These are phyloP conservation scores for Trypanosomatidae sp. DNA, from an alignment of 208 protist genomes.

Conservation along the genomic window DNA sequence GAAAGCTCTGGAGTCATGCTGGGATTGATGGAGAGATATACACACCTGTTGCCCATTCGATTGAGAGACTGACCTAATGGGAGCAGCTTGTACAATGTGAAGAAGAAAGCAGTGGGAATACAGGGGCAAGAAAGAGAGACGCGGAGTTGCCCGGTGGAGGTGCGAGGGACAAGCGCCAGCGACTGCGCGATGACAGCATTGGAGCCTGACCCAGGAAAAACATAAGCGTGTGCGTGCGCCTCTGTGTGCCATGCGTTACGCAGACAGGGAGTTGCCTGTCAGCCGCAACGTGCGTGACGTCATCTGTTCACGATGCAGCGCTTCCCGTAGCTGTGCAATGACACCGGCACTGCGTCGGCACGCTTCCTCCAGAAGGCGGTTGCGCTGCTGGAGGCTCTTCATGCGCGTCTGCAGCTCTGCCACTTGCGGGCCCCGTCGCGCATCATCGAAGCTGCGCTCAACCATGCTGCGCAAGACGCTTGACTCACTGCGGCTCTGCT, in stretches of 20 bases:
- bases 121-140: slow-evolving; percentile 3
- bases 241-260: neutral
- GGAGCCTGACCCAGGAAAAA: neutral
- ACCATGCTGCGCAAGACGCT: slow-evolving; percentile 18
- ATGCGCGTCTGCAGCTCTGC: slow-evolving; percentile 9
- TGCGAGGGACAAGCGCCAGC: neutral
- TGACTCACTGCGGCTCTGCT: slow-evolving; percentile 15
- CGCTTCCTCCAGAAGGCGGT: slow-evolving; percentile 48
- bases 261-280: neutral
- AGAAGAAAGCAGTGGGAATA: slow-evolving; percentile 12
- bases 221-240: neutral
- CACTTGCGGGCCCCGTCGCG: slow-evolving; percentile 8
- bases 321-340: slow-evolving; percentile 65
- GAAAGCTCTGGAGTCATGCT: neutral
- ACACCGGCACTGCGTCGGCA: slow-evolving; percentile 53
- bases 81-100: neutral
- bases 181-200: neutral
- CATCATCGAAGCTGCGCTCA: slow-evolving; percentile 24
- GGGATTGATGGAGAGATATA: neutral
- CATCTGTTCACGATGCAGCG: slow-evolving; percentile 38
- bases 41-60: neutral
- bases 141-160: neutral
- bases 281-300: slow-evolving; percentile 17
- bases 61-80: neutral
- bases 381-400: slow-evolving; percentile 26